Conservation (phyloP, 1,284 basidiomycete species). For the Leccinum laetum region DNA sequence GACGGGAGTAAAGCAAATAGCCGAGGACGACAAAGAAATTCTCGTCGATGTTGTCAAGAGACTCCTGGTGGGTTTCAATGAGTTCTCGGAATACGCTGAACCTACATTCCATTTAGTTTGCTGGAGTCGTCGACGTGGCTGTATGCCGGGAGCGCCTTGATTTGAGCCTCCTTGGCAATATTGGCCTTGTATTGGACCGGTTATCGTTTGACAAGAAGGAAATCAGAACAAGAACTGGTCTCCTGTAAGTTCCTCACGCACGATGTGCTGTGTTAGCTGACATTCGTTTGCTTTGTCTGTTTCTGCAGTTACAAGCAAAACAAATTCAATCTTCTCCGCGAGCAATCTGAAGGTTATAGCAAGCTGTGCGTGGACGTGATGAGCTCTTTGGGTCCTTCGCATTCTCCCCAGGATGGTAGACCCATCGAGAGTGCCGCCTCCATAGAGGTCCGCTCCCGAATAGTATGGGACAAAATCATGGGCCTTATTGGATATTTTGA, state of each 20-base stretch:
- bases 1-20: constrained; percentile 47
- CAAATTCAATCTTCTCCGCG: constrained; percentile 96
- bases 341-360: constrained; percentile 97
- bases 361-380: constrained; percentile 88
- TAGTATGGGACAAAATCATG: constrained; percentile 86
- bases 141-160: constrained; percentile 77
- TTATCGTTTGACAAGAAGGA: constrained; percentile 69
- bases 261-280: constrained; percentile 8
- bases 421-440: constrained; percentile 58
- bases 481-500: constrained; percentile 95
- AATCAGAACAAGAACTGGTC: constrained; percentile 71
- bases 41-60: constrained; percentile 59
- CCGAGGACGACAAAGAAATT: constrained; percentile 61
- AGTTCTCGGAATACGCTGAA: not conserved
- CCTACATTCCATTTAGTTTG: constrained; percentile 14
- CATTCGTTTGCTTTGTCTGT: constrained; percentile 1
- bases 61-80: constrained; percentile 56
- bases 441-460: constrained; percentile 65
- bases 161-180: constrained; percentile 53
- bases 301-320: constrained; percentile 89
- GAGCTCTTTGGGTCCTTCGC: constrained; percentile 73
- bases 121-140: constrained; percentile 53
- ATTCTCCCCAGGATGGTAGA: constrained; percentile 57
- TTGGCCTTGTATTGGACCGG: constrained; percentile 67
- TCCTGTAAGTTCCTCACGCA: constrained; percentile 60